These are phyloP conservation scores for Antrodiella citrinella DNA, from an alignment of 768 basidiomycete species.

Conservation along the genomic window DNA sequence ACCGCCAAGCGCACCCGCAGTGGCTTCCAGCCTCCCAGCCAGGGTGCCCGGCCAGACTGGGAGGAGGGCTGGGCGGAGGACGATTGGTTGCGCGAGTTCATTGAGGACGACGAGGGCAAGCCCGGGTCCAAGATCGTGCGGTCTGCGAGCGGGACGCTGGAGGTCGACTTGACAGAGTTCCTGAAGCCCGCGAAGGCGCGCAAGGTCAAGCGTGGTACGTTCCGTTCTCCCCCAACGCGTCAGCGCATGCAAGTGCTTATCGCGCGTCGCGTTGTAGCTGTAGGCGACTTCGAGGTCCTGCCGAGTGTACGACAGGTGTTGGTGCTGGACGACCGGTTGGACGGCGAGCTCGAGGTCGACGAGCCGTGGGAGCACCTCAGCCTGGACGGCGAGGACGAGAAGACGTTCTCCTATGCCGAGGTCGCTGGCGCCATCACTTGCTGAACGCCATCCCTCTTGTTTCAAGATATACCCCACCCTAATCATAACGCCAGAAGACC, in stretches of 20 bases:
- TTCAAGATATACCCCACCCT: too few relatives aligned
- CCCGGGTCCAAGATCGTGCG: constrained; percentile 1
- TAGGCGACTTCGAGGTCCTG: constrained; percentile 50
- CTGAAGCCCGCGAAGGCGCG: constrained; percentile 29
- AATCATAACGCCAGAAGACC: too few relatives aligned
- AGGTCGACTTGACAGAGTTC: constrained; percentile 19
- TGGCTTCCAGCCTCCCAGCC: background rate
- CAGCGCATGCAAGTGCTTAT: background rate
- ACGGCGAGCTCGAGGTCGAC: constrained; percentile 33
- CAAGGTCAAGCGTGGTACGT: constrained; percentile 37
- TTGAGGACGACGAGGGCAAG: constrained; percentile 4
- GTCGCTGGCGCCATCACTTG: constrained; percentile 10
- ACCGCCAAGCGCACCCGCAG: background rate
- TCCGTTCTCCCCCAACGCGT: background rate
- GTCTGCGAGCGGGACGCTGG: constrained; percentile 12
- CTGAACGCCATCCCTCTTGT: too few relatives aligned
- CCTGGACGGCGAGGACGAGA: constrained; percentile 29
- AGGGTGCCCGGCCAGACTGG: constrained; percentile 4
- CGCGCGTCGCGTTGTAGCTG: constrained; percentile 17
- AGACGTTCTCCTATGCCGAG: constrained; percentile 22
- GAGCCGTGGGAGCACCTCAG: constrained; percentile 56
- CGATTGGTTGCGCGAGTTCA: background rate
- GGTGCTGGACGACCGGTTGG: constrained; percentile 40
- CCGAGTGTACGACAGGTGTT: constrained; percentile 48
- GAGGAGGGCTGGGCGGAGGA: constrained; percentile 1